Percentiles rank a stretch among this genome's conserved stretches.
phyloP scores from a whole-genome alignment of 768 basidiomycete genomes.

The Russula vinacea region DNA sequence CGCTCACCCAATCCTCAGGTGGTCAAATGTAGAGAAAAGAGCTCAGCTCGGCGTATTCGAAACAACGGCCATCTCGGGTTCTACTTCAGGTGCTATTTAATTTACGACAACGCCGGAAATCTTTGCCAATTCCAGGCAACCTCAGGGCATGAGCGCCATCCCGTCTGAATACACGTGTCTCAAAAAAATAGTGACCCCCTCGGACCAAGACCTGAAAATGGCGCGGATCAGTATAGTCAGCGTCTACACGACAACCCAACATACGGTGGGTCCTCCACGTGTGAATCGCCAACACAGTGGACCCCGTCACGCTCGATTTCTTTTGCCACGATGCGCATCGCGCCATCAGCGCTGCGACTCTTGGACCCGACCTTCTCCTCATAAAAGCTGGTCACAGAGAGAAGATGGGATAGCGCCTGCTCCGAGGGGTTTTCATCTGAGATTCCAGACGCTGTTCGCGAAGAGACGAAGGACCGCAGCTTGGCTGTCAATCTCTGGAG shows the following conservation, averaged over 20 bases:
- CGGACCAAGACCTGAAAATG: conserved; percentile 22
- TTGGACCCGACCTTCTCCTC: conserved; percentile 48
- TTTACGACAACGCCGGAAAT: not conserved
- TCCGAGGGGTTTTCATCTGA: conserved; percentile 38
- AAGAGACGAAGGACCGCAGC: conserved; percentile 34
- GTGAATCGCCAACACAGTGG: conserved; percentile 39
- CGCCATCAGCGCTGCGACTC: conserved; percentile 50
- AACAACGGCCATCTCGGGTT: not conserved
- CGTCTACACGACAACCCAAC: conserved; percentile 32
- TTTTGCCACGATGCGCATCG: conserved; percentile 54
- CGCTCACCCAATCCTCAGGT: not conserved
- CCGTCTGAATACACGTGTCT: conserved; percentile 28
- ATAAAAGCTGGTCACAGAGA: conserved; percentile 50
- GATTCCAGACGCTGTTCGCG: conserved; percentile 33
- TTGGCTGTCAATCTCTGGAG: conserved; percentile 49
- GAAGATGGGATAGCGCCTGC: conserved; percentile 43
- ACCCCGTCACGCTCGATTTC: conserved; percentile 64
- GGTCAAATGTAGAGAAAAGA: no score
- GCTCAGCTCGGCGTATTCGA: not conserved
- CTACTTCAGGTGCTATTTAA: not conserved
- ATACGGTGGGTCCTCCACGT: conserved; percentile 47
- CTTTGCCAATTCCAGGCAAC: not conserved
- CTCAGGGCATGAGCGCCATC: conserved; percentile 31
- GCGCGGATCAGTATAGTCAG: not conserved
- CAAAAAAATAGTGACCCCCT: conserved; percentile 20